Base-by-base conservation (phyloP, 441 rosid genomes). In the Syzygium syzygioides region DNA sequence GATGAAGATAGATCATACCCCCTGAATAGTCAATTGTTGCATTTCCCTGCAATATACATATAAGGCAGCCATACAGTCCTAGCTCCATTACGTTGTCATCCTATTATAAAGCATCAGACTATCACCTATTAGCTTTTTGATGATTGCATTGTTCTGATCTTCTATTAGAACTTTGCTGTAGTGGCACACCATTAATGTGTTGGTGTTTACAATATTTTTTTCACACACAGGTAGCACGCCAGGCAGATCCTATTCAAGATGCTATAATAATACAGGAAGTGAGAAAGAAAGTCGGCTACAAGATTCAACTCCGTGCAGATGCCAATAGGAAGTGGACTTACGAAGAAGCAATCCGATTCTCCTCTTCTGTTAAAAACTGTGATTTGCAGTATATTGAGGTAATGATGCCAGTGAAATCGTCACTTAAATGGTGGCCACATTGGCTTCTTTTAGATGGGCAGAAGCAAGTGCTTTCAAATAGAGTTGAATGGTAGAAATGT, bases 361-460 rank as follows among this genome's bases (percentile, higher is more conserved):
- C 96, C 68, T 92, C 91, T 71, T 90, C 92, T 89, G 96, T 97
- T 88, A 97, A 94, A 94, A 92, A 91, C 91, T 96, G 95, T 90
- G 92, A 96, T 90, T 91, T 98, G 86, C 96, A 95, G 90, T 98
- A 98, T 91, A 94, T 98, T 86, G 99, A 98, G 99, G 99, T 97
- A 91, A 71, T 86, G 34, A 54, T 45, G 57, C 23, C 25, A 30
- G 37, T 55, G 19, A 64, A 45, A 32, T 64, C 15, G 62, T 18
- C 32, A 55, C 41, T 64, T 48, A 57, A 79, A 76, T 76, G 52
- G 52, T 76, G 52, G 83, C 83, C 48, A 12, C 83, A 76, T 28
- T 37, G 83, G 52, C 83, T 76, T 76, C 52, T 41, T 71, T 71
- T 71, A 28, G 28, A 71, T 25, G 48, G 83, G 83, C 28, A 37